Evolutionary conservation across 257 asterid genomes (phyloP).

Genomic region (Solanum tacnaense): DNA sequence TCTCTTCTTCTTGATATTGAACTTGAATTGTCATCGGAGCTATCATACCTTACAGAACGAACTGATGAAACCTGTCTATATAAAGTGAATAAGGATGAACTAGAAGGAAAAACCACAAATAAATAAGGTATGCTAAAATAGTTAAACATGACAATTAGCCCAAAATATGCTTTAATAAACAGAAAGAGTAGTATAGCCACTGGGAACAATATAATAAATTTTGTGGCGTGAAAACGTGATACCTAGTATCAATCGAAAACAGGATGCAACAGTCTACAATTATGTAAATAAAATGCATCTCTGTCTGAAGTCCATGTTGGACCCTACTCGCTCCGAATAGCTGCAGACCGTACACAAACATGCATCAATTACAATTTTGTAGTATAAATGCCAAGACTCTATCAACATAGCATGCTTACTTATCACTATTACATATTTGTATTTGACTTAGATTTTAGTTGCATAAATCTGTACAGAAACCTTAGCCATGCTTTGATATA

Average conservation of each 20-base stretch:
- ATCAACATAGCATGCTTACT: not conserved
- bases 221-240: not conserved
- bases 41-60: constrained; percentile 39
- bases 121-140: not conserved
- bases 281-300: not conserved
- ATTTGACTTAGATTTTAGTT: not conserved
- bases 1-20: constrained; percentile 19
- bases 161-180: not conserved
- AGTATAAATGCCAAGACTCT: not conserved
- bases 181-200: not conserved
- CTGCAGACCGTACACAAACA: not conserved
- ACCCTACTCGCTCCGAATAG: not conserved
- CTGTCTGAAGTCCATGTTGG: not conserved
- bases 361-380: not conserved
- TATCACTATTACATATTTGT: not conserved
- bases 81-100: not conserved
- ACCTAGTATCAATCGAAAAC: not conserved
- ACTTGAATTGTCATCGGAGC: constrained; percentile 49
- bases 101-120: not conserved
- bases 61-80: constrained; percentile 52
- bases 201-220: not conserved
- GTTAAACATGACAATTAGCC: not conserved
- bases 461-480: not conserved
- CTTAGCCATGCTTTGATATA: not conserved
- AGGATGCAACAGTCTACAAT: not conserved